These are phyloP conservation scores for Aspergillus sergii DNA, from an alignment of 2,329 filamentous ascomycete genomes.

Conservation along the genomic window DNA sequence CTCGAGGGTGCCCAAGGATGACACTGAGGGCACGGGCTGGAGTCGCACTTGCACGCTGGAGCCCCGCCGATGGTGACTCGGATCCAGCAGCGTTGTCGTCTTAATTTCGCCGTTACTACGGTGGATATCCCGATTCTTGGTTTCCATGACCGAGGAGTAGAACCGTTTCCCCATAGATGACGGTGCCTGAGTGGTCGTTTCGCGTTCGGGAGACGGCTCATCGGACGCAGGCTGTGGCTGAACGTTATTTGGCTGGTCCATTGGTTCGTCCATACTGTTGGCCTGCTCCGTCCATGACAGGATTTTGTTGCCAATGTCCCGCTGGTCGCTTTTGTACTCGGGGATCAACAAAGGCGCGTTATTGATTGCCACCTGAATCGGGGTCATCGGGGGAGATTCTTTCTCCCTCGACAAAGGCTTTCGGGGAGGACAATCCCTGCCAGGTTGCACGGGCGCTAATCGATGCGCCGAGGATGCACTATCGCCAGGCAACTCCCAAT, in stretches of 20 bases:
- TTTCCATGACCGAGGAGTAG: slow-evolving; percentile 3
- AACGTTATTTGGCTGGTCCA: neutral
- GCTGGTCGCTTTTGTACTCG: slow-evolving; percentile 2
- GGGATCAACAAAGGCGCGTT: neutral
- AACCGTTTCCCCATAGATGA: slow-evolving; percentile 6
- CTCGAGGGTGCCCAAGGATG: slow-evolving; percentile 24
- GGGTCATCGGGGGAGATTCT: neutral
- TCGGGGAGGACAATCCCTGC: slow-evolving; percentile 3
- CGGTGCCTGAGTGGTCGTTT: neutral
- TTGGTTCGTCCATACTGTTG: neutral
- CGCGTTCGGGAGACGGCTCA: neutral
- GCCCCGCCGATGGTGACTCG: slow-evolving; percentile 6
- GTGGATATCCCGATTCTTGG: neutral
- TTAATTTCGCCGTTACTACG: neutral
- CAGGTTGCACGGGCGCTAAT: neutral
- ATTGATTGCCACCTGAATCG: slow-evolving; percentile 4
- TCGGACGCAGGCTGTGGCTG: neutral
- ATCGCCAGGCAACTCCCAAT: neutral
- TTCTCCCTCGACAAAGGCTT: neutral
- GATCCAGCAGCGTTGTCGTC: neutral
- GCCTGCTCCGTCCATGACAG: neutral
- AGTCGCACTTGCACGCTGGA: slow-evolving; percentile 7
- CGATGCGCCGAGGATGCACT: neutral
- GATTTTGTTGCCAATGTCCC: neutral
- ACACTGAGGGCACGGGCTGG: slow-evolving; percentile 25